Evolutionary conservation across 371 early-diverging fungal genomes (phyloP), one percentile per base, ranked within the genome.

Genomic region (Saksenaea oblongispora): DNA sequence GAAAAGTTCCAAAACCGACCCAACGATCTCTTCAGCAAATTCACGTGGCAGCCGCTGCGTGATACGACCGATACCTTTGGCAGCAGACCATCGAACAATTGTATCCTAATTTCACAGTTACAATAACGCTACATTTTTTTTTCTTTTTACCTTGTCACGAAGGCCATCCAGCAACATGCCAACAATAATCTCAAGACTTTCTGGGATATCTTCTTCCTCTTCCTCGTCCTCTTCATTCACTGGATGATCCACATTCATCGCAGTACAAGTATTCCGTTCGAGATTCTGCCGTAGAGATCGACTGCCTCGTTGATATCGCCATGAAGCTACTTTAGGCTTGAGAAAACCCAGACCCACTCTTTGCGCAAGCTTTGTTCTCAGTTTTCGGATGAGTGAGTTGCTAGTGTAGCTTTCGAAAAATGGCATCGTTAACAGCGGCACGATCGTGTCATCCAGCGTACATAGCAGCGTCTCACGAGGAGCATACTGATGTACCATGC

Each of bases 11-110:
- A 93, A 71, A 13, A 97, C 75, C 4, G 90, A 89, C 0, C 78
- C 78, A 15, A 94, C 85, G 7, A 97, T 87, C 63, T 97, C 95
- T 44, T 89, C 87, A 0, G 91, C 95, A 42, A 96, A 73, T 17
- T 88, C 91, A 54, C 77, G 80, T 0, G 93, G 91, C 42, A 97
- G 73, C 9, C 98, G 84, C 54, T 89, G 90, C 0, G 91, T 78
- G 51, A 98, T 86, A 24, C 97, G 83, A 3, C 94, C 97, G 55
- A 98, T 77, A 10, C 96, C 97, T 76, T 98, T 98, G 7, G 98
- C 97, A 1, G 95, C 90, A 3, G 96, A 93, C 97, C 96, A 97
- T 47, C 99, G 88, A 3, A 96, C 95, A 62, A 96, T 90, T 0
- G 97, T 97, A 62, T 98, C 97, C 89, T 92, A 56, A 11, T 22